Evolutionary conservation across 345 rosid genomes (phyloP), one percentile per base, ranked within the genome.

Genomic region (Rhizophora mangle): DNA sequence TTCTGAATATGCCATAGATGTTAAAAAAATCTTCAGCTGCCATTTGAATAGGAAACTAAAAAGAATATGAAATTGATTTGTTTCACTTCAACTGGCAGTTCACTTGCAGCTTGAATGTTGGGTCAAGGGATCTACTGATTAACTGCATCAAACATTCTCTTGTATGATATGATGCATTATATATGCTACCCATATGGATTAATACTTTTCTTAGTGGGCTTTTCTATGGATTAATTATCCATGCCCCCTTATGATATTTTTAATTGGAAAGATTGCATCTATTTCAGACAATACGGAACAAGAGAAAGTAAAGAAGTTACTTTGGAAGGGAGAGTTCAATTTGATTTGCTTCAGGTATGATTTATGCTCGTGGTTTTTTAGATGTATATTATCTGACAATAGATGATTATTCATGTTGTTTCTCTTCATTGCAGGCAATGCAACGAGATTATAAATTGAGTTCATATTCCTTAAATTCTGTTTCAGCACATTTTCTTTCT

Each of bases 231-330:
- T 55, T 62, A 67, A 43, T 34, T 37, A 62, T 57, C 5, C 32
- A 27, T 32, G 54, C 21, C 51, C 49, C 49, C 49, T 43, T 13
- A 43, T 9, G 16, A 43, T 5, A 3, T 43, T 11, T 43, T 15
- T 15, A 43, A 11, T 62, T 57, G 27, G 43, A 68, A 59, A 24
- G 43, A 27, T 69, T 75, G 60, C 29, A 49, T 64, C 49, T 79
- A 49, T 79, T 73, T 55, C 92, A 95, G 97, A 78, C 98, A 94
- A 71, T 77, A 76, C 67, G 98, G 98, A 76, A 89, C 83, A 39
- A 87, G 99, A 80, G 96, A 94, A 83, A 94, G 97, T 70, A 92
- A 94, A 88, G 99, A 94, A 79, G 90, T 91, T 74, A 83, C 93
- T 55, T 74, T 94, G 72, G 97, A 94, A 80, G 99, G 99, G 78